Conservation (phyloP, 352 stramenopile species). For the Globisporangium mamillatum region DNA sequence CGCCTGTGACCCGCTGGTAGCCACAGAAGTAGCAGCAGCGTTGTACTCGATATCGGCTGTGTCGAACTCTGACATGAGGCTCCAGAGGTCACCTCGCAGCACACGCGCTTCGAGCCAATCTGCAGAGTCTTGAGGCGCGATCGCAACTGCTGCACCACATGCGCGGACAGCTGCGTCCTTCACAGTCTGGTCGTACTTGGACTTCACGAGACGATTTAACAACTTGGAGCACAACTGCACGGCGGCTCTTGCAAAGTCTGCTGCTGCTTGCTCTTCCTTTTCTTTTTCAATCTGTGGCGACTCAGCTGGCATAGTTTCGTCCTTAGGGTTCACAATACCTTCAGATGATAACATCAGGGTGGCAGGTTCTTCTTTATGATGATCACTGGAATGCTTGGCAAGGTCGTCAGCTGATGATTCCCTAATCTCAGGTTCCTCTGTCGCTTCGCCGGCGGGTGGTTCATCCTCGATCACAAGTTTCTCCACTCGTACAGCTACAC, state of each 20-base stretch:
- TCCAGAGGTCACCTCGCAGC: conserved; percentile 52
- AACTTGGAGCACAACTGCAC: conserved; percentile 42
- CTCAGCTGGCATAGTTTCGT: background rate
- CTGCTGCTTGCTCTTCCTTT: background rate
- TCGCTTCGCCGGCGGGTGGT: background rate
- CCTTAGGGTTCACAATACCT: background rate
- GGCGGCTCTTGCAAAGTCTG: conserved; percentile 28
- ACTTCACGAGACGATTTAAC: conserved; percentile 37
- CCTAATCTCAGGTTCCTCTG: background rate
- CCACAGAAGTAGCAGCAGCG: background rate
- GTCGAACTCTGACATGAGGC: conserved; percentile 39
- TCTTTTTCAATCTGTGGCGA: background rate
- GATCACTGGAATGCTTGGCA: background rate
- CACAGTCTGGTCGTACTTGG: conserved; percentile 31
- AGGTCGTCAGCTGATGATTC: background rate
- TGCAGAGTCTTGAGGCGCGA: conserved; percentile 23
- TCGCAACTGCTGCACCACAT: conserved; percentile 45
- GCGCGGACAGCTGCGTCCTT: conserved; percentile 35
- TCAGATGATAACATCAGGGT: background rate
- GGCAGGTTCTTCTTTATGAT: background rate
- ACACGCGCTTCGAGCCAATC: conserved; percentile 38
- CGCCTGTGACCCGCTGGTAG: background rate
- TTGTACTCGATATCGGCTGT: conserved; percentile 48
- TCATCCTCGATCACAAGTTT: background rate
- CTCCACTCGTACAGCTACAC: background rate